Conservation (phyloP, 371 early-diverging fungal genomes). For the Mucor lusitanicus region DNA sequence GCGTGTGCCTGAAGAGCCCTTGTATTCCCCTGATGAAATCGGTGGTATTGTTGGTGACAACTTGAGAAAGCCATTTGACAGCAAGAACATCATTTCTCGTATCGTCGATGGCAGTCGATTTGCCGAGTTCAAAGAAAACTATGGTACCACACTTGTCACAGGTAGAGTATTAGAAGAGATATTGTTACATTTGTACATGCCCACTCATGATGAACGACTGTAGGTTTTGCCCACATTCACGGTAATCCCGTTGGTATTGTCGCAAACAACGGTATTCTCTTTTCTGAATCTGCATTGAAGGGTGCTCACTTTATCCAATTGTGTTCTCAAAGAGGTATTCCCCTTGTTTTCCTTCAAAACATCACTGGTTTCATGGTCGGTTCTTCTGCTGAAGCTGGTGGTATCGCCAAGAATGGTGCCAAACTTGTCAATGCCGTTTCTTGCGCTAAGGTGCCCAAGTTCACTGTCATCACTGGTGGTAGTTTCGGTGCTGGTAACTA, state of each 20-base stretch:
- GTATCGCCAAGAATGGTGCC: constrained; percentile 98
- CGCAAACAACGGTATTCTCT: constrained; percentile 98
- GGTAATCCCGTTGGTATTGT: constrained; percentile 96
- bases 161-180: constrained; percentile 40
- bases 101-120: constrained; percentile 95
- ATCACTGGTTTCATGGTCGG: constrained; percentile 99
- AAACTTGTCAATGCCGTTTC: constrained; percentile 97
- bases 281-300: constrained; percentile 95
- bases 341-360: constrained; percentile 95
- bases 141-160: constrained; percentile 92
- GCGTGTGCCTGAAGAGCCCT: constrained; percentile 73
- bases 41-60: constrained; percentile 97
- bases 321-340: constrained; percentile 93
- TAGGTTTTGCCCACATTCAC: constrained; percentile 92
- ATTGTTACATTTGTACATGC: neutral
- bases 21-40: constrained; percentile 84
- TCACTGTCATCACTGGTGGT: constrained; percentile 92
- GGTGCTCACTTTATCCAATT: constrained; percentile 97
- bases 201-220: neutral
- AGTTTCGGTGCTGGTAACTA: constrained; percentile 96
- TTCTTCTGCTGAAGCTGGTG: constrained; percentile 93
- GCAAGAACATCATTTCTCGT: constrained; percentile 93
- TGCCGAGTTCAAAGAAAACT: constrained; percentile 95
- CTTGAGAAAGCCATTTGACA: constrained; percentile 89
- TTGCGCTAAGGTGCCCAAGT: constrained; percentile 94